Base-by-base conservation (phyloP, 1,284 basidiomycete genomes). In the Ustilago bromivora region DNA sequence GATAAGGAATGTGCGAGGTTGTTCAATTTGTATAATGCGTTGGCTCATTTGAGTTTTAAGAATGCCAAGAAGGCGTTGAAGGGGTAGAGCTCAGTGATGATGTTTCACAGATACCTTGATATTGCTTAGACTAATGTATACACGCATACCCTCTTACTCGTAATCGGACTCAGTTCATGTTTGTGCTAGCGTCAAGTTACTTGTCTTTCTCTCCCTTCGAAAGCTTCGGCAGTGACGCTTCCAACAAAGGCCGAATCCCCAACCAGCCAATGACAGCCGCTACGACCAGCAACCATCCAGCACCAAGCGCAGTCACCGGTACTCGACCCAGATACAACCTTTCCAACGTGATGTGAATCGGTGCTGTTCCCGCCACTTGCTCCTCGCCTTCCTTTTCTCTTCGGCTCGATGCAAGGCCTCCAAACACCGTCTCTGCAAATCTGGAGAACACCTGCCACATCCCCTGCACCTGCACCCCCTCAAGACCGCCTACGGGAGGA, bases 21-120 rank as follows among this genome's bases (percentile, higher is more conserved):
- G 41, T 90, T 90, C 78, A 86, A 86, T 61, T 84, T 90, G 41
- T 89, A 89, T 67, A 85, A 90, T 38, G 88, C 85, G 1, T 78
- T 88, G 36, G 87, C 87, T 49, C 88, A 88, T 85, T 85, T 88
- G 65, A 66, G 86, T 72, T 71, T 58, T 5, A 61, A 61, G 52
- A 78, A 74, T 34, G 67, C 65, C 0, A 73, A 68, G 34, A 68
- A 78, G 62, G 76, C 76, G 17, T 49, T 78, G 19, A 73, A 56
- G 34, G 75, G 70, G 23, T 77, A 52, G 23, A 34, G n/a, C 40
- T 28, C 38, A 19, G 43, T 17, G 34, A 34, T 23, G 28, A 28
- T 28, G 23, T 28, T 28, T 28, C 23, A 28, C 23, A 28, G 23
- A 28, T 28, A 28, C 23, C 23, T 28, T 28, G 23, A 28, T 4